These are phyloP conservation scores for Dryas drummondii DNA, from an alignment of 306 rosid genomes.

Conservation along the genomic window DNA sequence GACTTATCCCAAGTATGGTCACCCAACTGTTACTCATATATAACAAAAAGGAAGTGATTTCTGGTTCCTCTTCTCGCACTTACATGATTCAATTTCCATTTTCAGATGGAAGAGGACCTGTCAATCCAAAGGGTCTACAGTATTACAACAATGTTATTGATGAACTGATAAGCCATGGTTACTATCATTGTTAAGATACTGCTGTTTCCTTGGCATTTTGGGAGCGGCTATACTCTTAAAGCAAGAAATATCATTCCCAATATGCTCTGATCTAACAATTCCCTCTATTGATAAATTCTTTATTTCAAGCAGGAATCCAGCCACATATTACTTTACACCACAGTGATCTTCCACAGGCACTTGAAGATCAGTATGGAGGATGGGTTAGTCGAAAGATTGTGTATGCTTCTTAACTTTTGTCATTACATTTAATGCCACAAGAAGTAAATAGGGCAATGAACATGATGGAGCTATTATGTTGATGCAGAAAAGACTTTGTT, in stretches of 20 bases:
- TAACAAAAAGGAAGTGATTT: no score
- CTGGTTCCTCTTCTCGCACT: no score
- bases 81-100: background rate
- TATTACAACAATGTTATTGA: constrained; percentile 79
- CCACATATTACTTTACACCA: constrained; percentile 68
- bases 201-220: background rate
- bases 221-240: background rate
- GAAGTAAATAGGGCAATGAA: background rate
- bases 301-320: constrained; percentile 53
- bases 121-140: constrained; percentile 66
- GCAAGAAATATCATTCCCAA: no score
- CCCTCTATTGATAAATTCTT: background rate
- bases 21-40: background rate
- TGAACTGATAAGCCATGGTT: constrained; percentile 56
- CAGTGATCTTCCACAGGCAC: constrained; percentile 63
- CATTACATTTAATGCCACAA: background rate
- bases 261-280: no score
- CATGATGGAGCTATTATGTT: background rate
- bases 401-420: constrained; percentile 34
- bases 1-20: constrained; percentile 68
- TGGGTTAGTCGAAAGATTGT: constrained; percentile 60
- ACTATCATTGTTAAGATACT: background rate
- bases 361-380: constrained; percentile 83
- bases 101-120: constrained; percentile 66
- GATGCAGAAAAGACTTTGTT: constrained; percentile 70